Evolutionary conservation across 192 early-diverging fungal species (phyloP).

Genomic region (Backusella australiensis): DNA sequence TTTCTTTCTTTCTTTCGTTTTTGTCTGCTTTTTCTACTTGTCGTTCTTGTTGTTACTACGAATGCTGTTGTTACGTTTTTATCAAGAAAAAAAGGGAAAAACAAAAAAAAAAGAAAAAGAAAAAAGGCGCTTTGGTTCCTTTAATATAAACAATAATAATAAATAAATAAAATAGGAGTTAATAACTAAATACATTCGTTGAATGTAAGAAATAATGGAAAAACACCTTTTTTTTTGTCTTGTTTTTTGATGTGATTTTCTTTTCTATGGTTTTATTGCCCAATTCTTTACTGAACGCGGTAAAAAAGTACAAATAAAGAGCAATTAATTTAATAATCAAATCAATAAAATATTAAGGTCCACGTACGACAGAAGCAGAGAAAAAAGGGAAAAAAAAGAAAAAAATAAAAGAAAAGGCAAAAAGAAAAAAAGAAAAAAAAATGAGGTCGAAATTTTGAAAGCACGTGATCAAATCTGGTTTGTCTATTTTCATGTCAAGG

Average conservation of each 20-base stretch:
- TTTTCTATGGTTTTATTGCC: background rate
- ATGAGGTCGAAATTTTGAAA: background rate
- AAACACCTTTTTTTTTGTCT: background rate
- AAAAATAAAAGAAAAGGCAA: background rate
- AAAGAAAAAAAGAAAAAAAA: slow-evolving; percentile 6
- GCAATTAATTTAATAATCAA: background rate
- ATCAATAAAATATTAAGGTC: background rate
- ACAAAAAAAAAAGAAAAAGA: slow-evolving; percentile 1
- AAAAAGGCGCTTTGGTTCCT: background rate
- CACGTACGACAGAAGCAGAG: background rate
- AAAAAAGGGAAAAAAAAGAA: background rate
- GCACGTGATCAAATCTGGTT: background rate
- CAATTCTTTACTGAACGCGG: background rate
- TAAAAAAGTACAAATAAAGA: slow-evolving; percentile 3
- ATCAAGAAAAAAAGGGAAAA: background rate
- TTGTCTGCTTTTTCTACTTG: background rate
- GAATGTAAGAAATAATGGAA: background rate
- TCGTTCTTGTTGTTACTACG: background rate
- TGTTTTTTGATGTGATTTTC: background rate
- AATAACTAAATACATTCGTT: background rate
- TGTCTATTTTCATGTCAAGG: background rate
- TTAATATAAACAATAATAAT: background rate
- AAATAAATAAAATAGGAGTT: background rate
- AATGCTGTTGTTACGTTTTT: background rate
- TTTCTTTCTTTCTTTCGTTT: background rate